phyloP scores from a whole-genome alignment of 306 rosid genomes.

The Acacia melanoxylon region DNA sequence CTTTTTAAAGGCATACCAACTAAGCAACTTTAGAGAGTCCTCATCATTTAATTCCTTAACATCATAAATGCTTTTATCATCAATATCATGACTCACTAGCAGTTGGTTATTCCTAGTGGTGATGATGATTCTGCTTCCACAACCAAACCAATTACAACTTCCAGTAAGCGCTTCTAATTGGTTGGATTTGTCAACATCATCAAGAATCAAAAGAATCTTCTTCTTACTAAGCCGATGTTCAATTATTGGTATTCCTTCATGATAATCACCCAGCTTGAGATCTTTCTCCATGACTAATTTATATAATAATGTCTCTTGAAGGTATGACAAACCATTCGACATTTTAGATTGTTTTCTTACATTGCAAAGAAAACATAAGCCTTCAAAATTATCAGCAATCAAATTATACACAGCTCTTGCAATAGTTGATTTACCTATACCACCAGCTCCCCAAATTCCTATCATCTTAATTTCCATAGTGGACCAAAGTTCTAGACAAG shows the following conservation, averaged over 20 bases:
- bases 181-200: neutral
- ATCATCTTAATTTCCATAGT: neutral
- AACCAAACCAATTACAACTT: slow-evolving; percentile 12
- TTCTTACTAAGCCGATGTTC: neutral
- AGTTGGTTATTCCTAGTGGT: neutral
- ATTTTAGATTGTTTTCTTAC: neutral
- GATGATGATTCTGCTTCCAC: neutral
- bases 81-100: neutral
- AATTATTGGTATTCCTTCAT: neutral
- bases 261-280: neutral
- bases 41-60: neutral
- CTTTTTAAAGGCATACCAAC: slow-evolving; percentile 11
- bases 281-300: neutral
- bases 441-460: slow-evolving; percentile 8
- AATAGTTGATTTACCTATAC: slow-evolving; percentile 17
- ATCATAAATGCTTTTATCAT: neutral
- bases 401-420: slow-evolving; percentile 8
- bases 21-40: slow-evolving; percentile 4
- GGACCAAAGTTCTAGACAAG: neutral
- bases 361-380: neutral
- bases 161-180: neutral
- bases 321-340: neutral
- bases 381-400: slow-evolving; percentile 4
- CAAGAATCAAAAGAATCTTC: slow-evolving; percentile 1
- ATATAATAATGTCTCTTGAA: slow-evolving; percentile 7